These are phyloP conservation scores for Pythium insidiosum DNA, from an alignment of 352 stramenopile genomes.

Conservation along the genomic window DNA sequence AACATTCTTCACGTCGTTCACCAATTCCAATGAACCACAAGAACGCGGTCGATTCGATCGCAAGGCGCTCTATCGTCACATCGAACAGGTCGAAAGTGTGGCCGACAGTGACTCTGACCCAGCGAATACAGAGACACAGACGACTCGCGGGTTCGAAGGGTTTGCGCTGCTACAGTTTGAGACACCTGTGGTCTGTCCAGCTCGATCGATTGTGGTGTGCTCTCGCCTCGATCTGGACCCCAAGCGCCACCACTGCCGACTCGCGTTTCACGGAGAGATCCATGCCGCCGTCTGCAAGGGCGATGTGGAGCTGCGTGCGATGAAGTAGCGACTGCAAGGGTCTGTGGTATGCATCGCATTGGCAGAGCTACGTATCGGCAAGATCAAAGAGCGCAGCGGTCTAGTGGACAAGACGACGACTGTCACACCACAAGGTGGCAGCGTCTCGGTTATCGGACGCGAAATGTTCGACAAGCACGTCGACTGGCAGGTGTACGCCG, in stretches of 20 bases:
- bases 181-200: constrained; percentile 44
- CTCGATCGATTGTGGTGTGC: constrained; percentile 48
- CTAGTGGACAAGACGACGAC: constrained; percentile 70
- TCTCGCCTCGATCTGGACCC: constrained; percentile 65
- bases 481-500: constrained; percentile 55
- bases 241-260: constrained; percentile 48
- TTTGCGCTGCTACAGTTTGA: constrained; percentile 74
- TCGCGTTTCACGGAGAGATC: constrained; percentile 65
- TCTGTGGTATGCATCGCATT: too few relatives aligned
- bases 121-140: too few relatives aligned
- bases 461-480: constrained; percentile 78
- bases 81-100: constrained; percentile 22
- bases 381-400: constrained; percentile 50
- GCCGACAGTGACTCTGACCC: constrained; percentile 1
- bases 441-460: constrained; percentile 49
- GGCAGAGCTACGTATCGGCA: constrained; percentile 34
- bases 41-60: constrained; percentile 23
- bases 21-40: neutral
- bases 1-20: constrained; percentile 49
- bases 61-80: constrained; percentile 30
- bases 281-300: constrained; percentile 22
- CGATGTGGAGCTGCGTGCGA: constrained; percentile 1
- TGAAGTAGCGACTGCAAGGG: neutral
- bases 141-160: neutral
- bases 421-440: constrained; percentile 8